These are phyloP conservation scores for Metschnikowia kunwiensis DNA, from an alignment of 805 yeast species.

Conservation along the genomic window DNA sequence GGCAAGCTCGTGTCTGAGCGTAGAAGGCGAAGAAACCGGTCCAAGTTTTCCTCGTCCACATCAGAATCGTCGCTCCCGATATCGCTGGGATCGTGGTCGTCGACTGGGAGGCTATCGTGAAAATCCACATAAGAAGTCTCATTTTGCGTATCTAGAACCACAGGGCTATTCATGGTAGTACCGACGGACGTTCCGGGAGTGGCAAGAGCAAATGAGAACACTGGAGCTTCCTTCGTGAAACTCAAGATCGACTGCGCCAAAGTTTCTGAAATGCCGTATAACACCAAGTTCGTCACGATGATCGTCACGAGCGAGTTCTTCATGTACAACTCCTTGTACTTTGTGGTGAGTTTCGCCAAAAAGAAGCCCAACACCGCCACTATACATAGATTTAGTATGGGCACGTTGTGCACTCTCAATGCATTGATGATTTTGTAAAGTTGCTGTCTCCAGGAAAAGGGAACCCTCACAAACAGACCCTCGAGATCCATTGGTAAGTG, in stretches of 20 bases:
- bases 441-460: conserved; percentile 1
- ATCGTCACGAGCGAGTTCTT: conserved; percentile 71
- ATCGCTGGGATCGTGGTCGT: background rate
- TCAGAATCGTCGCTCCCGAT: conserved; percentile 21
- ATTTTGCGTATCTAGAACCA: background rate
- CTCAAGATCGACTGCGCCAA: conserved; percentile 70
- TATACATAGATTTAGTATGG: conserved; percentile 54
- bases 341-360: conserved; percentile 51
- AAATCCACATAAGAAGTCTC: background rate
- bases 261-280: conserved; percentile 89
- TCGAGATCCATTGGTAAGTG: conserved; percentile 9
- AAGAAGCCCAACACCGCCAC: conserved; percentile 47
- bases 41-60: conserved; percentile 27
- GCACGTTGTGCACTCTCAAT: conserved; percentile 45
- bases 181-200: background rate
- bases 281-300: conserved; percentile 70
- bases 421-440: conserved; percentile 26
- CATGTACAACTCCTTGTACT: conserved; percentile 59
- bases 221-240: conserved; percentile 17
- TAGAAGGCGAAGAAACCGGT: conserved; percentile 35
- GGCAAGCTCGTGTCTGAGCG: conserved; percentile 23
- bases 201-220: conserved; percentile 3
- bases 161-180: background rate
- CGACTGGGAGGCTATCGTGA: background rate
- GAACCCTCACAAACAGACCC: background rate